Conservation (phyloP, 805 yeast genomes). For the Saccharomycopsis schoenii region DNA sequence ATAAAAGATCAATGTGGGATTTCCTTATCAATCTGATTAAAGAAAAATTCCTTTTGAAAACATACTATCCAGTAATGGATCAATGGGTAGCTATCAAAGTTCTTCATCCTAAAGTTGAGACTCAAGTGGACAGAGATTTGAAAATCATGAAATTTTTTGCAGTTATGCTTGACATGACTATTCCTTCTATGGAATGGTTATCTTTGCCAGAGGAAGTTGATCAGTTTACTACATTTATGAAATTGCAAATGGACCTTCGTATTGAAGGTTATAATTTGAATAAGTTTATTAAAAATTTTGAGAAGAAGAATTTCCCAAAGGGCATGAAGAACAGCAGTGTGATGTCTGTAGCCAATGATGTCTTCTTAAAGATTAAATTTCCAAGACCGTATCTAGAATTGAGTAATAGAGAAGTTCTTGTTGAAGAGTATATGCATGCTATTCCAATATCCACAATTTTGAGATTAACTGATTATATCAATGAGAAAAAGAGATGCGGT, state of each 20-base stretch:
- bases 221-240: conserved; percentile 80
- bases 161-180: conserved; percentile 38
- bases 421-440: conserved; percentile 81
- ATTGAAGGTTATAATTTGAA: conserved; percentile 79
- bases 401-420: conserved; percentile 61
- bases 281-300: conserved; percentile 63
- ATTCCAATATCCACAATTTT: conserved; percentile 70
- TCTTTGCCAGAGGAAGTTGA: conserved; percentile 91
- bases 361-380: conserved; percentile 41
- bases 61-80: conserved; percentile 28
- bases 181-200: conserved; percentile 98
- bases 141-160: conserved; percentile 81
- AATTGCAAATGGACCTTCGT: conserved; percentile 76
- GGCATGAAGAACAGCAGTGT: conserved; percentile 2
- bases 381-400: conserved; percentile 64
- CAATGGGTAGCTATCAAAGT: conserved; percentile 82
- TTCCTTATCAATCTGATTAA: conserved; percentile 24
- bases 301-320: conserved; percentile 25
- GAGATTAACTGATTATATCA: conserved; percentile 27
- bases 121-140: conserved; percentile 68
- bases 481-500: conserved; percentile 22
- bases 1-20: conserved; percentile 21
- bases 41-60: conserved; percentile 18
- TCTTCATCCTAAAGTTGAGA: conserved; percentile 77
- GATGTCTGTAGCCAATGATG: conserved; percentile 2